These are phyloP conservation scores for Trichophyton schoenleinii DNA, from an alignment of 2,329 filamentous ascomycete species.

Conservation along the genomic window DNA sequence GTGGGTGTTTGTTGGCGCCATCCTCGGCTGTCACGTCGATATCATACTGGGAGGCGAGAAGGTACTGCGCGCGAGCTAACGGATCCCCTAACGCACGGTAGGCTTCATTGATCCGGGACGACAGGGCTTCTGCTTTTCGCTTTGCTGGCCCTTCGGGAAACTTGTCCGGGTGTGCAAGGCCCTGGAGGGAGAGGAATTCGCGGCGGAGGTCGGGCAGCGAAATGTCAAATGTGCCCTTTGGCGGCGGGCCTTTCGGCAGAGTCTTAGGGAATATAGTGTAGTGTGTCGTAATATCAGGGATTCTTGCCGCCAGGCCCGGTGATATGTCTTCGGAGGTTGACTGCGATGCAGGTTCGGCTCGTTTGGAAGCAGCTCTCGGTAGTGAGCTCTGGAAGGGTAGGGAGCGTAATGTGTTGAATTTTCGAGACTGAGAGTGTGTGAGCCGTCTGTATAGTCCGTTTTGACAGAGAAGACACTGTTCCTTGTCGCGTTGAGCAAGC, in stretches of 20 bases:
- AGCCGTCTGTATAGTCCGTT: not conserved
- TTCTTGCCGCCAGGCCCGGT: conserved; percentile 6
- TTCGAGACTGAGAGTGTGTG: not conserved
- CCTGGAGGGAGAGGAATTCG: conserved; percentile 80
- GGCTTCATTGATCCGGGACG: conserved; percentile 76
- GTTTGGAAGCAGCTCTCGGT: not conserved
- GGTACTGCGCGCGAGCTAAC: conserved; percentile 73
- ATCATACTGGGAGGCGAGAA: conserved; percentile 53
- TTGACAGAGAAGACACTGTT: not conserved
- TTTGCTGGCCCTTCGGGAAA: conserved; percentile 38
- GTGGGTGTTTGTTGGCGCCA: conserved; percentile 55
- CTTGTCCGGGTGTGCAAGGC: conserved; percentile 36
- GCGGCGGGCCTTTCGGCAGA: conserved; percentile 65
- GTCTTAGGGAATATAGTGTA: conserved; percentile 82
- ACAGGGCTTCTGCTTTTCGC: conserved; percentile 59
- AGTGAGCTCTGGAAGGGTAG: not conserved
- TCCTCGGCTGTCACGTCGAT: conserved; percentile 65
- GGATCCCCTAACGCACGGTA: conserved; percentile 75
- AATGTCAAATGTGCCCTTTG: conserved; percentile 61
- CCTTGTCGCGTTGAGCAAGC: not conserved
- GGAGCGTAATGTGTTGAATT: not conserved
- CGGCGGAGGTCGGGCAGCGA: conserved; percentile 56
- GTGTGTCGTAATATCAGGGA: conserved; percentile 44
- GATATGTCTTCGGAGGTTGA: not conserved
- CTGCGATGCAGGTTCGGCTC: not conserved